Percentiles rank a stretch among this genome's conserved stretches.
These are phyloP conservation scores for Candida coquimbonensis DNA, from an alignment of 805 yeast genomes.

Conservation along the genomic window DNA sequence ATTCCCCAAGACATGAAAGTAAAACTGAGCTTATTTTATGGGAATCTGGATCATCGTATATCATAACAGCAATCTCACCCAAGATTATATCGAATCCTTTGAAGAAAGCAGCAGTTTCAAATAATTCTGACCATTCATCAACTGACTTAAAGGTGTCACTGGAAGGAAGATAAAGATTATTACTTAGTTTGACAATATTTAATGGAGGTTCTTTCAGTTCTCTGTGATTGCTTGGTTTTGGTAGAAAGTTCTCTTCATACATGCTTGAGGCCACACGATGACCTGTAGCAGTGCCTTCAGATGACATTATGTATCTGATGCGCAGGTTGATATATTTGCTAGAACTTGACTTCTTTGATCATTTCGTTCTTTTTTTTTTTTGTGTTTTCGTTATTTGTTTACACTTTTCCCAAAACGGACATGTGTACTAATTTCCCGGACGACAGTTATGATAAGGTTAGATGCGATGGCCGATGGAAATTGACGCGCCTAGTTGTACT, in stretches of 20 bases:
- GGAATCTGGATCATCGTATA: conserved; percentile 42
- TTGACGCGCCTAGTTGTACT: background rate
- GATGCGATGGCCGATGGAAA: too few relatives aligned
- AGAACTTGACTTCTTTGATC: background rate
- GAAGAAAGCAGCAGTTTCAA: conserved; percentile 46
- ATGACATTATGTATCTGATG: background rate
- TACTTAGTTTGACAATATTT: conserved; percentile 17
- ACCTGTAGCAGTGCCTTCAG: background rate
- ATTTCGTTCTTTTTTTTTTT: background rate
- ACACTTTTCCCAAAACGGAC: background rate
- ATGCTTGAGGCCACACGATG: conserved; percentile 19
- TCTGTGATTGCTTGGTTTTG: background rate
- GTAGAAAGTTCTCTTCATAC: conserved; percentile 17
- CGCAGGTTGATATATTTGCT: background rate
- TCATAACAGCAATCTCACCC: conserved; percentile 39
- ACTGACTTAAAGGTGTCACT: conserved; percentile 14
- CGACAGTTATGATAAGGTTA: too few relatives aligned
- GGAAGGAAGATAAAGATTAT: conserved; percentile 12
- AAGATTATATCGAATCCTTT: conserved; percentile 41
- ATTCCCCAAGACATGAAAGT: conserved; percentile 60
- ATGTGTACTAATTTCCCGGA: background rate
- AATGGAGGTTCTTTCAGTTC: conserved; percentile 15
- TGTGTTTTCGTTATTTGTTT: background rate
- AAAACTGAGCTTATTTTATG: conserved; percentile 46
- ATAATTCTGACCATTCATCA: conserved; percentile 35